These are phyloP conservation scores for Klebsormidium nitens DNA, from an alignment of 139 green algal species.

Conservation along the genomic window DNA sequence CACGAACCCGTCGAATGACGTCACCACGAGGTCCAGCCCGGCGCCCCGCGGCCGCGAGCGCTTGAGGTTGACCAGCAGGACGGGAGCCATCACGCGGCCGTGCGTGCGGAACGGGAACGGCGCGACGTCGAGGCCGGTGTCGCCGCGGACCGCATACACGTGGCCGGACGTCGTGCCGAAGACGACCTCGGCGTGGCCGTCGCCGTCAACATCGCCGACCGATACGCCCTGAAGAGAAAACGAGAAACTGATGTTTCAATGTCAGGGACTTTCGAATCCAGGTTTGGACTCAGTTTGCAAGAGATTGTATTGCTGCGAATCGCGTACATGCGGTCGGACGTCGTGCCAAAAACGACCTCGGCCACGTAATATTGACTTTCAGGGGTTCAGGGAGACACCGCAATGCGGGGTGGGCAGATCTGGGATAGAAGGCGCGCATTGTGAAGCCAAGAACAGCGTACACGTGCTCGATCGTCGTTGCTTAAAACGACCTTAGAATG, in stretches of 20 bases:
- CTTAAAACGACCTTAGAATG: too few relatives aligned
- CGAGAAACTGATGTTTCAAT: too few relatives aligned
- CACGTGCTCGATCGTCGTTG: too few relatives aligned
- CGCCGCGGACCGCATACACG: conserved; percentile 68
- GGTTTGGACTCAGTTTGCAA: too few relatives aligned
- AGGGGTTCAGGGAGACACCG: too few relatives aligned
- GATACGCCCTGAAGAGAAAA: conserved; percentile 50
- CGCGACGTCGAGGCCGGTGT: conserved; percentile 42
- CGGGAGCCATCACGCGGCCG: conserved; percentile 52
- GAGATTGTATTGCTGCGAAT: conserved; percentile 55
- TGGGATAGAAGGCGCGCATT: too few relatives aligned
- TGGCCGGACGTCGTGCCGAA: conserved; percentile 53
- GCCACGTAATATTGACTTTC: too few relatives aligned
- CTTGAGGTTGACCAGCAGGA: conserved; percentile 53
- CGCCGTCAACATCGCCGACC: conserved; percentile 49
- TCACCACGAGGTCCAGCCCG: conserved; percentile 56
- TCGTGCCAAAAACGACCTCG: conserved; percentile 40
- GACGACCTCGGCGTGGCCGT: conserved; percentile 46
- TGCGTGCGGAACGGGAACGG: conserved; percentile 77
- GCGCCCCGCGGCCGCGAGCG: not conserved
- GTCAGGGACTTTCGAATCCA: too few relatives aligned
- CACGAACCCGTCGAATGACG: conserved; percentile 84
- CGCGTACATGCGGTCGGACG: conserved; percentile 63
- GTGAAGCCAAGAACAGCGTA: too few relatives aligned
- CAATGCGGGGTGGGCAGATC: too few relatives aligned